phyloP scores from a whole-genome alignment of 495 filamentous ascomycete genomes.

The Neurospora sp. region DNA sequence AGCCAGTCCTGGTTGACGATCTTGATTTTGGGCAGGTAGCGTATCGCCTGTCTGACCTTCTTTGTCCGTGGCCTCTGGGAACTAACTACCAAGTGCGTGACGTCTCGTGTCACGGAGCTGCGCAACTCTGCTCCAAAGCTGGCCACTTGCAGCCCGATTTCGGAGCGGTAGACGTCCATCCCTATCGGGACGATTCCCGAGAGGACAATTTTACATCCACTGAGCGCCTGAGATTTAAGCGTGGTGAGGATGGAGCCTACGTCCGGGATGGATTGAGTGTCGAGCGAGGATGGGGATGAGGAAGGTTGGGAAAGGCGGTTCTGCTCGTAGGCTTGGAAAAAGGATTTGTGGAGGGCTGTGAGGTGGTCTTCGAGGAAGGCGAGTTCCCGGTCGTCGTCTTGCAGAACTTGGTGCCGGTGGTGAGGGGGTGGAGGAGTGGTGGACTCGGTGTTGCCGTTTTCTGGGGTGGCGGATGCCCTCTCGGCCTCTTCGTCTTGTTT shows the following conservation, averaged over 20 bases:
- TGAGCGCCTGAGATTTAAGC: slow-evolving; percentile 65
- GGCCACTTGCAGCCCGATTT: slow-evolving; percentile 74
- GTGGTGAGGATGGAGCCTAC: slow-evolving; percentile 69
- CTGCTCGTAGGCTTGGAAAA: slow-evolving; percentile 68
- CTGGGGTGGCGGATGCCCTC: slow-evolving; percentile 32
- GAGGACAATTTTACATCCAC: slow-evolving; percentile 63
- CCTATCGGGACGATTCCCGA: slow-evolving; percentile 81
- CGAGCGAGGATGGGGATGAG: slow-evolving; percentile 29
- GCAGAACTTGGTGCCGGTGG: slow-evolving; percentile 64
- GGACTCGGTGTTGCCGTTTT: slow-evolving; percentile 18
- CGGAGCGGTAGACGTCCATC: slow-evolving; percentile 60
- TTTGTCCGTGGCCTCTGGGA: slow-evolving; percentile 62
- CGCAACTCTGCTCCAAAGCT: slow-evolving; percentile 73
- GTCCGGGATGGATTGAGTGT: slow-evolving; percentile 67
- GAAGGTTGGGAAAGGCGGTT: slow-evolving; percentile 1
- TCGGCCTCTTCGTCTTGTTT: slow-evolving; percentile 63
- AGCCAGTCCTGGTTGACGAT: slow-evolving; percentile 91
- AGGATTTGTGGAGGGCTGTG: slow-evolving; percentile 60
- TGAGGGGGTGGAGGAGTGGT: slow-evolving; percentile 30
- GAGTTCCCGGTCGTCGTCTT: slow-evolving; percentile 78
- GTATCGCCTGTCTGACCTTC: slow-evolving; percentile 75
- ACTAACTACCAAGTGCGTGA: slow-evolving; percentile 46
- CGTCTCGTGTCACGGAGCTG: slow-evolving; percentile 34
- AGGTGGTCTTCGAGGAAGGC: slow-evolving; percentile 62
- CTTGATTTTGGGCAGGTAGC: slow-evolving; percentile 54